These are phyloP conservation scores for Mycena galericulata DNA, from an alignment of 768 basidiomycete genomes.

Conservation along the genomic window DNA sequence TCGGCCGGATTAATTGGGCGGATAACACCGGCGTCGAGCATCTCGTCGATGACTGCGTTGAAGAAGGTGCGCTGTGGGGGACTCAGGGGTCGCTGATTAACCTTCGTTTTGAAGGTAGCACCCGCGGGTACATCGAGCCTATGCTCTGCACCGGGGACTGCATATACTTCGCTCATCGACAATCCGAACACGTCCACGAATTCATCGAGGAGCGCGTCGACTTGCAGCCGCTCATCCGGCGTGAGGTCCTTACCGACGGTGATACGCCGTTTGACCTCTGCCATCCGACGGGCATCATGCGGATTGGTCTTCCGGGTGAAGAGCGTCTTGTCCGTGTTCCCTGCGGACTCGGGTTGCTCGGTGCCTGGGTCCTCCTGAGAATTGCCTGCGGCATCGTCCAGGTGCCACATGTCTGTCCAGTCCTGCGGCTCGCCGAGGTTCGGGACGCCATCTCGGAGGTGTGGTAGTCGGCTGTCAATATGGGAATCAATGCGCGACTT, in stretches of 20 bases:
- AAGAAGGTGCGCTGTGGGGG: conserved; percentile 36
- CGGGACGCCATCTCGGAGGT: conserved; percentile 11
- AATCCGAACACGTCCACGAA: conserved; percentile 18
- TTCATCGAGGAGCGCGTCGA: conserved; percentile 22
- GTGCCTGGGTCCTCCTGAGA: background rate
- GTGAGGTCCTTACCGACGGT: conserved; percentile 12
- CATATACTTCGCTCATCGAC: conserved; percentile 18
- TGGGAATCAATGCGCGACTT: conserved; percentile 12
- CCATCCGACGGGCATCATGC: background rate
- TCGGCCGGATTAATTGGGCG: conserved; percentile 20
- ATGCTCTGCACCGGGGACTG: conserved; percentile 10
- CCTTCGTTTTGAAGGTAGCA: conserved; percentile 19
- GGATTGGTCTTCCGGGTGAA: conserved; percentile 22
- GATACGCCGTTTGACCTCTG: conserved; percentile 18
- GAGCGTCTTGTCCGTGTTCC: background rate
- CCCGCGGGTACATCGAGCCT: conserved; percentile 2
- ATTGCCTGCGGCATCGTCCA: conserved; percentile 4
- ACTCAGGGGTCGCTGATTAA: conserved; percentile 39
- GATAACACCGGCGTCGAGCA: conserved; percentile 34
- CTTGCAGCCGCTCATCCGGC: background rate
- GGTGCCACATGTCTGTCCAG: conserved; percentile 12
- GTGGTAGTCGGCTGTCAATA: conserved; percentile 15
- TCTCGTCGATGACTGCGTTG: conserved; percentile 38
- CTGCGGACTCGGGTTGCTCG: conserved; percentile 14
- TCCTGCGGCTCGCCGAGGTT: conserved; percentile 15